These are phyloP conservation scores for Straminergon stramineum DNA, from an alignment of 225 moss, liverwort and hornwort species.

Conservation along the genomic window DNA sequence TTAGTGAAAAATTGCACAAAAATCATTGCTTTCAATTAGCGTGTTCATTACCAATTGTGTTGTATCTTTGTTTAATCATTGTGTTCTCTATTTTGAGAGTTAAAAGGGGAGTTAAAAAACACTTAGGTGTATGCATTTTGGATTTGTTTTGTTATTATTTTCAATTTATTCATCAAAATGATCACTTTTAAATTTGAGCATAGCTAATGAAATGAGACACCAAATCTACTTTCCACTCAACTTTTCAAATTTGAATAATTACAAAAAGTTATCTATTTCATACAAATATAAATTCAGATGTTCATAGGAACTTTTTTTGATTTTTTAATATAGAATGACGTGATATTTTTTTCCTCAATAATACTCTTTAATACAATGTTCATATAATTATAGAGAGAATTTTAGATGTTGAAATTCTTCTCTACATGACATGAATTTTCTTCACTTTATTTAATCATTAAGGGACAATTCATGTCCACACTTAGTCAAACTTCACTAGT, in stretches of 20 bases:
- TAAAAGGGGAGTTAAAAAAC: neutral
- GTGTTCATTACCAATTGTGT: neutral
- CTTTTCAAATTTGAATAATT: neutral
- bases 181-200: neutral
- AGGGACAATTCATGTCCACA: neutral
- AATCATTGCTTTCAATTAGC: neutral
- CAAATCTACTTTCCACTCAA: neutral
- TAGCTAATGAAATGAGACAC: neutral
- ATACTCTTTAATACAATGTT: neutral
- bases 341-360: accelerated
- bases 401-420: neutral
- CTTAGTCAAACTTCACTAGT: neutral
- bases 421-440: neutral
- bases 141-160: neutral
- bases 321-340: neutral
- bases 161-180: neutral
- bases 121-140: neutral
- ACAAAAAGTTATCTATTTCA: too few relatives aligned
- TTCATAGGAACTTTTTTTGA: too few relatives aligned
- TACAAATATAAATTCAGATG: neutral
- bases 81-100: neutral
- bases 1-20: neutral
- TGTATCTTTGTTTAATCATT: neutral
- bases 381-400: neutral
- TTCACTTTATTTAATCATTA: neutral